Base-by-base conservation (phyloP, 306 rosid genomes). In the Mucuna pruriens region DNA sequence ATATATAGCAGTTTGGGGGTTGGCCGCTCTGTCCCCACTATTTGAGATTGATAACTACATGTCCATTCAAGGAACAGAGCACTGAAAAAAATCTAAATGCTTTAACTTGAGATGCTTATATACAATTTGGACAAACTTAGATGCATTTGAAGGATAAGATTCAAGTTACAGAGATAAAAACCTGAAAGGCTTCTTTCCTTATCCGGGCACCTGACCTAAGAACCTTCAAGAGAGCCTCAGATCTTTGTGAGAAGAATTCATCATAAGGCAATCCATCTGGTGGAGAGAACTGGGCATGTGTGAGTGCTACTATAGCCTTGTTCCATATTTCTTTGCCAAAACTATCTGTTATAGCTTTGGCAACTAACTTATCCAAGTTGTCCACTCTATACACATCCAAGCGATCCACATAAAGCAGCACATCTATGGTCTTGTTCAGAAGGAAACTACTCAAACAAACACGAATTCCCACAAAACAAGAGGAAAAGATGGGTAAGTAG, bases 321-420 rank as follows among this genome's bases (percentile, higher is more conserved):
- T 84, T 91, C 99, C 98, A 95, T 82, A 93, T 90, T 74, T 64
- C 94, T 83, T 95, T 93, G 19, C 98, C 97, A 83, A 95, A 91
- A 86, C 89, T 93, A 40, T 88, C 88, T 0, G 98, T 87, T 66
- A 95, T 91, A 65, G 98, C 98, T 68, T 84, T 91, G 71, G 91
- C 90, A 8, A 93, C 89, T 80, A 91, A 90, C 85, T 76, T 93
- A 84, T 95, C 99, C 94, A 95, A 85, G 86, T 86, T 89, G 78
- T 95, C 99, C 44, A 95, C 99, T 77, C 99, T 86, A 85, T 95
- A 95, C 1, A 92, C 91, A 86, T 95, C 99, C 86, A 95, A 82
- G 40, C 97, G 99, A 72, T 95, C 98, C 91, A 95, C 98, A 31
- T 91, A 93, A 79, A 95, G 94, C 82, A 95, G 89, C 83, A 95